Percentiles rank a stretch among this genome's conserved stretches.
These are phyloP conservation scores for Herpetomonas tarakana DNA, from an alignment of 208 protist genomes.

Conservation along the genomic window DNA sequence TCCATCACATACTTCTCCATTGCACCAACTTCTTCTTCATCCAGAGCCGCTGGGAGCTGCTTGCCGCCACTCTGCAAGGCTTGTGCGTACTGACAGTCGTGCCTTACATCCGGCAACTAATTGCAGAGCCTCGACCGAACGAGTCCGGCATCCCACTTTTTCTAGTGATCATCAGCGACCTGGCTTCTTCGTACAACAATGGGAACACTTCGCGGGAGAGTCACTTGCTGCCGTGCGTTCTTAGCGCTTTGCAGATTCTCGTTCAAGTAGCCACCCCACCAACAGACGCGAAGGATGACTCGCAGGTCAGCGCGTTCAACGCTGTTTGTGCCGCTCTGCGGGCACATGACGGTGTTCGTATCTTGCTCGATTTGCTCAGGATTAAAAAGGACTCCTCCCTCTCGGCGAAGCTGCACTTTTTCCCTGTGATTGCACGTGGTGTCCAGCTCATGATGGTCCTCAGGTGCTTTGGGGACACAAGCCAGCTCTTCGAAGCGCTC, in stretches of 20 bases:
- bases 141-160: conserved; percentile 79
- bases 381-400: conserved; percentile 52
- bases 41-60: conserved; percentile 76
- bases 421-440: conserved; percentile 79
- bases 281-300: conserved; percentile 57
- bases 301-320: conserved; percentile 62
- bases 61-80: conserved; percentile 63
- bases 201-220: conserved; percentile 59
- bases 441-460: conserved; percentile 79
- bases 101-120: conserved; percentile 64
- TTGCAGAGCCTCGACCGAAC: conserved; percentile 54
- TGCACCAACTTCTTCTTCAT: conserved; percentile 78
- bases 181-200: conserved; percentile 55
- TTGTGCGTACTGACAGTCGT: conserved; percentile 73
- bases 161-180: conserved; percentile 70
- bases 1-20: conserved; percentile 65
- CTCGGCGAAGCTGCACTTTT: conserved; percentile 73
- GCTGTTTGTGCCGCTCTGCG: conserved; percentile 64
- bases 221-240: conserved; percentile 69
- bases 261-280: conserved; percentile 69
- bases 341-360: conserved; percentile 69
- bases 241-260: conserved; percentile 71
- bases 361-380: conserved; percentile 70
- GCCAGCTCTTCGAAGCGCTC: conserved; percentile 74
- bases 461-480: conserved; percentile 69